Evolutionary conservation across 768 basidiomycete species (phyloP).

Genomic region (Hericium coralloides): DNA sequence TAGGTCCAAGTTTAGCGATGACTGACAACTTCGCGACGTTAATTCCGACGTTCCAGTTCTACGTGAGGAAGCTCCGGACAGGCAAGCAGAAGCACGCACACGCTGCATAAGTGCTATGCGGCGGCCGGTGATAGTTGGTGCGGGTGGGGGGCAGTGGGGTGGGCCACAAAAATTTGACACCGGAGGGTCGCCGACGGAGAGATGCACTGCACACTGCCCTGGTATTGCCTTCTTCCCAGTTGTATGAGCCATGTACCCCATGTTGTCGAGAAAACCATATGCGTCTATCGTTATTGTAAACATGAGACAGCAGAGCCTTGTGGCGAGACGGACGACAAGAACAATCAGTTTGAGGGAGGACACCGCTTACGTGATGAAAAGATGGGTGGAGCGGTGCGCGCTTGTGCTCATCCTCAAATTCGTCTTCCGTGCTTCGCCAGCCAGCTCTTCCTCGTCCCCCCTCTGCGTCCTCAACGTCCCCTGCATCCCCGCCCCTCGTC

Average conservation of each 20-base stretch:
- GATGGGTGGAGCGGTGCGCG: background rate
- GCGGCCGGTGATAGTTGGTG: background rate
- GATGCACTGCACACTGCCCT: background rate
- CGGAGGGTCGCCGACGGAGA: background rate
- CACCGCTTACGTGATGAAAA: background rate
- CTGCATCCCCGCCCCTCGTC: slow-evolving; percentile 3
- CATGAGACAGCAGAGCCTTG: too few species aligned
- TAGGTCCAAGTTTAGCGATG: slow-evolving; percentile 25
- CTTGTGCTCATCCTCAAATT: slow-evolving; percentile 12
- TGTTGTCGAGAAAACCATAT: slow-evolving; percentile 18
- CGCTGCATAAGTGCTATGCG: slow-evolving; percentile 24
- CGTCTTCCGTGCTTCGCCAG: slow-evolving; percentile 2
- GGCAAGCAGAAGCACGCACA: slow-evolving; percentile 93
- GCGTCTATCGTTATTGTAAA: background rate
- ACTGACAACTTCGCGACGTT: background rate
- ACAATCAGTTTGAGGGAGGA: too few species aligned
- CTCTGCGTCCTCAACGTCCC: slow-evolving; percentile 1
- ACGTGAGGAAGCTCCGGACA: slow-evolving; percentile 85
- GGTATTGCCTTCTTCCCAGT: slow-evolving; percentile 5
- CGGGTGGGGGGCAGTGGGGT: background rate
- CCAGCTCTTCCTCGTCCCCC: slow-evolving; percentile 7
- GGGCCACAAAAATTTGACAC: background rate
- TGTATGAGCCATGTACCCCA: slow-evolving; percentile 22
- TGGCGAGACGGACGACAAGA: too few species aligned
- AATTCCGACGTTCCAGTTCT: slow-evolving; percentile 55